Percentiles rank a stretch among this genome's conserved stretches.
Evolutionary conservation across 352 stramenopile genomes (phyloP).

Genomic region (Blastocystis sp.): DNA sequence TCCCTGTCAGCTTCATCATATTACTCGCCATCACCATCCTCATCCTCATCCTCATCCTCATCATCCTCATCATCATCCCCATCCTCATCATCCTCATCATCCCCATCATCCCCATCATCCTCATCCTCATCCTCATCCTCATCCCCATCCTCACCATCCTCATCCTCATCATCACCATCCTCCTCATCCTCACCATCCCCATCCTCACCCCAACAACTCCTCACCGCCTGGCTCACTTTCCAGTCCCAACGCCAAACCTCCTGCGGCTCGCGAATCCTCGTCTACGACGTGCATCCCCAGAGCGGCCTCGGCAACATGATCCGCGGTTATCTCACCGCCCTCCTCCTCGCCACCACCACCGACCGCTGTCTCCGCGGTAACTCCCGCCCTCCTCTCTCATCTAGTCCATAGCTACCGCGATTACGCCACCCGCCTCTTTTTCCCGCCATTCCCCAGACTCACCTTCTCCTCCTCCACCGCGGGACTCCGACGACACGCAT

Average conservation of each 20-base stretch:
- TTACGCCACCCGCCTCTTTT: not conserved
- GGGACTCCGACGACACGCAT: not conserved
- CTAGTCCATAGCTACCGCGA: not conserved
- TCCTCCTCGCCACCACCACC: not conserved
- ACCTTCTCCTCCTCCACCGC: not conserved
- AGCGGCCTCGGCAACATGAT: conserved; percentile 41
- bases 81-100: not conserved
- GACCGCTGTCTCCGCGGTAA: not conserved
- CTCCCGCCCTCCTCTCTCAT: not conserved
- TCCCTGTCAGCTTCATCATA: not conserved
- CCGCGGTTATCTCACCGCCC: conserved; percentile 9
- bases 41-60: not conserved
- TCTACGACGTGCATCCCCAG: conserved; percentile 1
- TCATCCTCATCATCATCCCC: not conserved
- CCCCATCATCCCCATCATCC: not conserved
- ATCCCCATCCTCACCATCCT: not conserved
- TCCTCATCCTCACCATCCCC: not conserved
- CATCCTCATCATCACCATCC: not conserved
- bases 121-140: not conserved
- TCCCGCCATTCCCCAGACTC: not conserved
- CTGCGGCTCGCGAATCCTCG: not conserved
- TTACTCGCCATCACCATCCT: not conserved
- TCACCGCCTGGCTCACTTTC: not conserved
- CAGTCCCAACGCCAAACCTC: not conserved
- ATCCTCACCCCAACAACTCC: not conserved